These are phyloP conservation scores for Chiua sp. DNA, from an alignment of 1,284 basidiomycete genomes.

Conservation along the genomic window DNA sequence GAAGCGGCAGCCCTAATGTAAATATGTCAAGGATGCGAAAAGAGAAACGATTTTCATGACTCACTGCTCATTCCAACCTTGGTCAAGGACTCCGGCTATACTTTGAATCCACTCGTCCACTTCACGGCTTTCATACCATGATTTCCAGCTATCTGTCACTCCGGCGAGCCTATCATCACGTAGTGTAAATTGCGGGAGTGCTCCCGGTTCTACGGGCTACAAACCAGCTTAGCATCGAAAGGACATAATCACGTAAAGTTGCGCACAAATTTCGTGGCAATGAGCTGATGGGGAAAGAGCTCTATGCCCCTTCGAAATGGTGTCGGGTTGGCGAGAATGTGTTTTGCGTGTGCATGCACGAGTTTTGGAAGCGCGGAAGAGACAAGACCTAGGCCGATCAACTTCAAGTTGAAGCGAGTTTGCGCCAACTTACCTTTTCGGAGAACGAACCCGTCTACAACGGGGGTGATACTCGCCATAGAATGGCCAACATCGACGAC, in stretches of 20 bases:
- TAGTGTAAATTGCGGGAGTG: slow-evolving; percentile 66
- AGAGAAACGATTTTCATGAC: slow-evolving; percentile 25
- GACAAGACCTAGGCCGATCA: slow-evolving; percentile 57
- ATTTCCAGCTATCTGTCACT: slow-evolving; percentile 81
- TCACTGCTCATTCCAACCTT: slow-evolving; percentile 89
- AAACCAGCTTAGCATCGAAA: slow-evolving; percentile 1
- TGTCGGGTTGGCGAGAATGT: slow-evolving; percentile 58
- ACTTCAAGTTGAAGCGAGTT: background rate
- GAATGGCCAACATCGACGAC: slow-evolving; percentile 94
- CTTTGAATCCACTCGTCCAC: slow-evolving; percentile 96
- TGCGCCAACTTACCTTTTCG: slow-evolving; percentile 75
- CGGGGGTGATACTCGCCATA: slow-evolving; percentile 90
- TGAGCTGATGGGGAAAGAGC: slow-evolving; percentile 85
- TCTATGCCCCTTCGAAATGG: slow-evolving; percentile 61
- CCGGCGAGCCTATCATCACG: slow-evolving; percentile 77
- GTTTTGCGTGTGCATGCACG: slow-evolving; percentile 75
- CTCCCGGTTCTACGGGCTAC: slow-evolving; percentile 67
- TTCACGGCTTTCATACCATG: slow-evolving; percentile 85
- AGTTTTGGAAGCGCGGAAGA: slow-evolving; percentile 78
- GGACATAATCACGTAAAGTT: background rate
- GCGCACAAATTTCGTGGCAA: slow-evolving; percentile 71
- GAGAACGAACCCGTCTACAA: slow-evolving; percentile 98
- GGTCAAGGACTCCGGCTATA: slow-evolving; percentile 83
- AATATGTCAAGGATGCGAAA: slow-evolving; percentile 7
- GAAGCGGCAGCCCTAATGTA: slow-evolving; percentile 54